phyloP scores from a whole-genome alignment of 1,284 basidiomycete species.

The Athelia sp. region DNA sequence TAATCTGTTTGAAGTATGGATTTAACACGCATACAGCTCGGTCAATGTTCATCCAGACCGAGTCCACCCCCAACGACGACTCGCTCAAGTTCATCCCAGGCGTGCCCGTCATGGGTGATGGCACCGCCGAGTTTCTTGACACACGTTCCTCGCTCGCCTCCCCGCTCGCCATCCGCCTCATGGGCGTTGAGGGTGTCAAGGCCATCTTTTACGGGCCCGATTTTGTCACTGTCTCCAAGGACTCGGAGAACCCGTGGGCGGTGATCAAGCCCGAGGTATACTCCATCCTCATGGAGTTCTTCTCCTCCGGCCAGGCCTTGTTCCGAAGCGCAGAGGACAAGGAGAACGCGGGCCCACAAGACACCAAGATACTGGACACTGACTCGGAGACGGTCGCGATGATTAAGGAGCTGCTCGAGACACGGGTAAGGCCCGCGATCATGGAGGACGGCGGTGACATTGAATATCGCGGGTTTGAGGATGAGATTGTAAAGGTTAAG shows the following conservation, averaged over 20 bases:
- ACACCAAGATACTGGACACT: constrained; percentile 93
- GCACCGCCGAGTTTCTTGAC: constrained; percentile 93
- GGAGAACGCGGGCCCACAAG: constrained; percentile 82
- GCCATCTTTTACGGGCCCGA: constrained; percentile 95
- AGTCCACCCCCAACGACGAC: constrained; percentile 95
- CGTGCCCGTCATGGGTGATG: constrained; percentile 79
- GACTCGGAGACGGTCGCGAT: constrained; percentile 98
- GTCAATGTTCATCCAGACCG: constrained; percentile 97
- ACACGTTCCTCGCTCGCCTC: constrained; percentile 79
- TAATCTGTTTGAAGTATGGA: neutral
- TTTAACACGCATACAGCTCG: constrained; percentile 44
- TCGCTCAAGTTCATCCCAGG: constrained; percentile 98
- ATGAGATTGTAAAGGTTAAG: constrained; percentile 76
- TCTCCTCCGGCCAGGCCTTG: constrained; percentile 82
- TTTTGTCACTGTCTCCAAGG: constrained; percentile 96
- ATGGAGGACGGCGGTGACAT: constrained; percentile 94
- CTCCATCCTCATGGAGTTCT: constrained; percentile 96
- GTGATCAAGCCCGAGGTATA: constrained; percentile 98
- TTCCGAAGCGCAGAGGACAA: constrained; percentile 79
- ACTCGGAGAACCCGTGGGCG: constrained; percentile 81
- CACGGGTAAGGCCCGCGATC: constrained; percentile 91
- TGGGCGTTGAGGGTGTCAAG: constrained; percentile 89
- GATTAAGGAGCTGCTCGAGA: constrained; percentile 98
- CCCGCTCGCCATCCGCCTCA: constrained; percentile 88
- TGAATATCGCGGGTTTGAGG: constrained; percentile 75